Conservation (phyloP, 352 stramenopile species). For the Phytophthora boehmeriae region DNA sequence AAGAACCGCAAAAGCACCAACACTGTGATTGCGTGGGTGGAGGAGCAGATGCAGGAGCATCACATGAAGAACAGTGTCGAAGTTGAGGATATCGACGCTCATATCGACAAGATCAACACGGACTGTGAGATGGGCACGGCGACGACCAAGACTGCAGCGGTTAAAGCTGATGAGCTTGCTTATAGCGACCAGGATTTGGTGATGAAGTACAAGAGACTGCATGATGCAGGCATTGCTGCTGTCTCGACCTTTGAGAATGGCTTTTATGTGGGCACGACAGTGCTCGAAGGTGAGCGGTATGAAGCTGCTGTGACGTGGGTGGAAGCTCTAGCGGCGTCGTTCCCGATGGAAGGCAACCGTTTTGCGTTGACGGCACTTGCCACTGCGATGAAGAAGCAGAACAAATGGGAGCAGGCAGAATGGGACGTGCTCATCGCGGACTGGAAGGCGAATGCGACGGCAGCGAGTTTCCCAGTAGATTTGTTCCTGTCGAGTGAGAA, state of each 20-base stretch:
- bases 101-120: conserved; percentile 56
- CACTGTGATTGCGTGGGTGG: conserved; percentile 72
- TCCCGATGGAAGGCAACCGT: conserved; percentile 71
- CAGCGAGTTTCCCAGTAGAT: conserved; percentile 59
- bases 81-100: conserved; percentile 53
- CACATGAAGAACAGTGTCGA: conserved; percentile 57
- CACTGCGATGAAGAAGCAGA: conserved; percentile 36
- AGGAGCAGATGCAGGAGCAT: conserved; percentile 50
- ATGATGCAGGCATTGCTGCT: conserved; percentile 65
- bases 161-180: conserved; percentile 18
- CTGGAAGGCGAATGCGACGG: conserved; percentile 61
- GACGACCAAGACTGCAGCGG: conserved; percentile 2
- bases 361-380: conserved; percentile 47
- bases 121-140: conserved; percentile 40
- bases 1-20: conserved; percentile 53
- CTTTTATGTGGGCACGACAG: conserved; percentile 69
- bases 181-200: conserved; percentile 41
- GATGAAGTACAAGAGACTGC: conserved; percentile 71
- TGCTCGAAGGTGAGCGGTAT: conserved; percentile 67
- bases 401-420: conserved; percentile 48
- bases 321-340: conserved; percentile 54
- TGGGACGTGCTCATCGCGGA: conserved; percentile 59
- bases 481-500: conserved; percentile 63
- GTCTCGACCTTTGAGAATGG: conserved; percentile 76
- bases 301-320: conserved; percentile 65